Base-by-base conservation (phyloP, 495 filamentous ascomycete species). In the Penicillium riverlandense region DNA sequence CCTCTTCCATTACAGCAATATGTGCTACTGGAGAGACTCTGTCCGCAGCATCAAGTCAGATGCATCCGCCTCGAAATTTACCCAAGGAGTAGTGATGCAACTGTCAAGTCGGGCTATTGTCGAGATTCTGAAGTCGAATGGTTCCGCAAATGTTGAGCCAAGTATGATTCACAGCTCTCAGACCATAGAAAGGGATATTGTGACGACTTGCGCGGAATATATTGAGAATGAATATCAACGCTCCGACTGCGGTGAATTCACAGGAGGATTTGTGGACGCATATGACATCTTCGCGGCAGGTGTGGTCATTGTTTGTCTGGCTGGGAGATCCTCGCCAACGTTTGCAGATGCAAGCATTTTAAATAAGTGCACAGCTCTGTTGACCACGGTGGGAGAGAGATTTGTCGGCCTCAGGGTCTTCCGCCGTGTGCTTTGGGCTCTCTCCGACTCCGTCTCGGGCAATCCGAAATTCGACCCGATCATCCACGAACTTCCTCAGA, bases 221-320 rank as follows among this genome's bases (percentile, higher is more conserved):
- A 50, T 61, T n/a, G 42, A 61, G 14, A 35, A 50, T 7, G 50
- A 51, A 32, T 58, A 58, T 35, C 40, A 40, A 15, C 30, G 44
- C 8, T 57, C 41, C 37, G 49, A 52, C 8, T 29, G 37, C 8
- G 57, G 48, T 12, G 45, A 47, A 6, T 57, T 54, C 29, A 35
- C 22, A n/a, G 53, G 57, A 10, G 35, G 44, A 1, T 54, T 53
- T 15, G 39, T 54, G 30, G 57, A 57, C 16, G 53, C 50, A 5
- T 52, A 50, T 16, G 57, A 60, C 22, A 54, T 60, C 8, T 60
- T 60, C 40, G 48, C 41, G 11, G 54, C 57, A 7, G 57, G 53
- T 0, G 33, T 54, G n/a, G 16, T 43, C 8, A 15, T 54, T 11
- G 30, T 54, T 22, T 57, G 45, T 35, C 14, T 54, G 11, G n/a